Evolutionary conservation across 768 basidiomycete genomes (phyloP), one percentile per base, ranked within the genome.

Genomic region (Panaeolus papilionaceus): DNA sequence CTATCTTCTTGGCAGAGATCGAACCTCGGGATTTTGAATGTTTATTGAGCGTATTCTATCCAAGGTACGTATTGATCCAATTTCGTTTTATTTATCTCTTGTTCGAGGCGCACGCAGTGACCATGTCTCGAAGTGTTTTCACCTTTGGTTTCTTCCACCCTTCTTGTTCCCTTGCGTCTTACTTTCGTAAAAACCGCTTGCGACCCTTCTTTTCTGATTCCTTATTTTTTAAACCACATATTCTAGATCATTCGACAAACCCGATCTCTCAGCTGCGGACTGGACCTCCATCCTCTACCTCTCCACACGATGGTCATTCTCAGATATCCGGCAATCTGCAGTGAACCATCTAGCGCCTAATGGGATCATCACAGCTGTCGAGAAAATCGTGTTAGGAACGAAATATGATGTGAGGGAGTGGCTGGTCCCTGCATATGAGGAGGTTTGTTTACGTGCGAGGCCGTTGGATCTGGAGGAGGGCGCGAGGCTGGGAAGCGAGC

Each of bases 21-120:
- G 54, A 58, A 16, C 54, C 54, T 58, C 54, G 10, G 33, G 54
- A 58, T 7, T 58, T 58, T 58, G 54, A 58, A n/a, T 58, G 54
- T 37, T 16, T 58, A 58, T 37, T 58, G 54, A 58, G 54, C 54
- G 14, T 58, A 58, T 58, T 58, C 54, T 58, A 58, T 58, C 54
- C 54, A 58, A 58, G 28, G 54, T 58, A 18, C 28, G 54, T 28
- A 33, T 16, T 58, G 54, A 58, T 58, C 54, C 33, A 4, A 26
- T 58, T 58, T 12, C 16, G 3, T 33, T 37, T 11, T 9, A 9
- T 10, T 23, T 37, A 14, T 33, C 14, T 58, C 12, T 28, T 33
- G 26, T 33, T 16, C 54, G 14, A 37, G 26, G n/a, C 26, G 20
- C 8, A 26, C 23, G 23, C 26, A 6, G 23, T 23, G 33, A 28